A percentile compares a stretch with the other conserved stretches of the same genome.
These are phyloP conservation scores for Penicillium longicatenatum DNA, from an alignment of 495 filamentous ascomycete genomes.

Conservation along the genomic window DNA sequence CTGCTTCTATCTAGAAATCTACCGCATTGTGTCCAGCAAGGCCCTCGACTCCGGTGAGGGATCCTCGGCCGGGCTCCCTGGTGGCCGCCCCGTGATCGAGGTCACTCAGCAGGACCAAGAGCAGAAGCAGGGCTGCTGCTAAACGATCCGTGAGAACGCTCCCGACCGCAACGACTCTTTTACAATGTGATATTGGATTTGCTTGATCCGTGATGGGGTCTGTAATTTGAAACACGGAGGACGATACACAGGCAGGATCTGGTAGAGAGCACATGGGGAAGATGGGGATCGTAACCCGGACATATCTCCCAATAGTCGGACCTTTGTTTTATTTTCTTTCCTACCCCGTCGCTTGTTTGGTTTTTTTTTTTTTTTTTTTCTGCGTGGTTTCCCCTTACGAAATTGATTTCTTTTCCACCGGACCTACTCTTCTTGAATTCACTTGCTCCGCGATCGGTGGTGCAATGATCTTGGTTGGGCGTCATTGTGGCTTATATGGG, in stretches of 20 bases:
- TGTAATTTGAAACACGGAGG: constrained; percentile 41
- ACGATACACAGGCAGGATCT: constrained; percentile 44
- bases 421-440: constrained; percentile 18
- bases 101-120: constrained; percentile 78
- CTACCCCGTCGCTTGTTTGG: constrained; percentile 21
- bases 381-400: constrained; percentile 26
- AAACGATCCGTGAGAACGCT: constrained; percentile 39
- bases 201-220: constrained; percentile 44
- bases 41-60: constrained; percentile 82
- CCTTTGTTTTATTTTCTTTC: constrained; percentile 28
- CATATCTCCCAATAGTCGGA: constrained; percentile 31
- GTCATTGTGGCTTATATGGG: constrained; percentile 27
- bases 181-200: constrained; percentile 46
- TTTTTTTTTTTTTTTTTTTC: constrained; percentile 22
- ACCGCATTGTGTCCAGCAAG: constrained; percentile 98
- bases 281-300: constrained; percentile 19
- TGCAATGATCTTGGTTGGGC: constrained; percentile 30
- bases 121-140: constrained; percentile 88
- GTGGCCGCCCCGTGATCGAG: constrained; percentile 70
- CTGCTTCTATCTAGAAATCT: constrained; percentile 72
- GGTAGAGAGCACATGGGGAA: constrained; percentile 35
- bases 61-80: constrained; percentile 67
- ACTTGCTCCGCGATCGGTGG: constrained; percentile 22
- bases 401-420: constrained; percentile 35
- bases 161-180: constrained; percentile 43